phyloP scores from a whole-genome alignment of 148 eudicot species.

The Diospyros lotus region DNA sequence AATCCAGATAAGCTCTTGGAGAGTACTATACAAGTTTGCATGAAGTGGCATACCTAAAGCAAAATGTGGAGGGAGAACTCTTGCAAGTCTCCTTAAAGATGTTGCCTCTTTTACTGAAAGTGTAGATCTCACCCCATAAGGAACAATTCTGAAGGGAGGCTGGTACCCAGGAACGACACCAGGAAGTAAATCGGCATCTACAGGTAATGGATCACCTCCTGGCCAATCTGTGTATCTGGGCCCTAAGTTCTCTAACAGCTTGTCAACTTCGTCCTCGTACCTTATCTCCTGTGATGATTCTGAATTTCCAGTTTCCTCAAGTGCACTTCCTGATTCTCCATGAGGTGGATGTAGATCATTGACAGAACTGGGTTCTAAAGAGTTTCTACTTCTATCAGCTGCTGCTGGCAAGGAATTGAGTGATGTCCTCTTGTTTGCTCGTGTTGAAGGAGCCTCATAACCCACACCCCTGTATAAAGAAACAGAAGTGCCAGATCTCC shows the following conservation, averaged over 20 bases:
- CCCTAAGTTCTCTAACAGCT: slow-evolving; percentile 73
- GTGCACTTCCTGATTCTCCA: slow-evolving; percentile 22
- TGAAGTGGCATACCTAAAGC: slow-evolving; percentile 59
- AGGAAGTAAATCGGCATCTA: slow-evolving; percentile 95
- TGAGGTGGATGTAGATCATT: slow-evolving; percentile 19
- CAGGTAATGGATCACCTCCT: slow-evolving; percentile 74
- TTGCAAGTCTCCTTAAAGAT: slow-evolving; percentile 75
- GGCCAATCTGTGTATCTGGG: slow-evolving; percentile 94
- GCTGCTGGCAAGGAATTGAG: slow-evolving; percentile 15
- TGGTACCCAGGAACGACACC: slow-evolving; percentile 60
- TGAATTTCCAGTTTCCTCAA: slow-evolving; percentile 19
- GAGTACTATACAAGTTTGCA: neutral
- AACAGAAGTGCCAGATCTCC: slow-evolving; percentile 96
- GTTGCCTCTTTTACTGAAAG: slow-evolving; percentile 77
- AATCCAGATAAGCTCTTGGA: slow-evolving; percentile 4
- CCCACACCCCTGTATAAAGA: slow-evolving; percentile 78
- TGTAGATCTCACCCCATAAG: slow-evolving; percentile 75
- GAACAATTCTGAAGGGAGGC: slow-evolving; percentile 89
- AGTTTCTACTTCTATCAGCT: slow-evolving; percentile 19
- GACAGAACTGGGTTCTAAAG: slow-evolving; percentile 21
- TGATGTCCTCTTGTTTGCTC: slow-evolving; percentile 26
- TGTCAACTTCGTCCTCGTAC: slow-evolving; percentile 87
- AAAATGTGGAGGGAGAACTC: slow-evolving; percentile 93
- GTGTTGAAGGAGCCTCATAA: slow-evolving; percentile 50
- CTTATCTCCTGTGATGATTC: slow-evolving; percentile 34